Conservation (phyloP, 2,329 filamentous ascomycete species). For the Monilinia vaccinii-corymbosi region DNA sequence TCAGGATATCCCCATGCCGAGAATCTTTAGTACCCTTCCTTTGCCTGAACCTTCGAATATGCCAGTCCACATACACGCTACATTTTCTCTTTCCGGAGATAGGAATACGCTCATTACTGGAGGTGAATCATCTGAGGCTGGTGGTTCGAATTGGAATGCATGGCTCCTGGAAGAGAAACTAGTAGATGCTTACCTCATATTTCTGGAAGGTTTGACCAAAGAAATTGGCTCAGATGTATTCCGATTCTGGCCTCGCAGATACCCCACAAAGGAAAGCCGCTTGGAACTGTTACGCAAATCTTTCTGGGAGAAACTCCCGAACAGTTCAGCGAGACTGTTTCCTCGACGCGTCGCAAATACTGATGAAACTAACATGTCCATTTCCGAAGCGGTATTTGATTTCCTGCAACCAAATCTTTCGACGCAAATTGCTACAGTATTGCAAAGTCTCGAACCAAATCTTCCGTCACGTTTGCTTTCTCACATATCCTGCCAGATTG, state of each 20-base stretch:
- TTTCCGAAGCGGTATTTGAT: conserved; percentile 22
- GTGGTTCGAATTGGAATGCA: conserved; percentile 21
- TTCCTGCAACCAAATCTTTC: conserved; percentile 14
- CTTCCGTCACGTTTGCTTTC: conserved; percentile 16
- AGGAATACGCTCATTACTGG: conserved; percentile 21
- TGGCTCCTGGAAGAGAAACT: conserved; percentile 20
- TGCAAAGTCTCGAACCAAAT: conserved; percentile 14
- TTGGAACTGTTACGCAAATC: conserved; percentile 13
- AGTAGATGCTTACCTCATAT: conserved; percentile 22
- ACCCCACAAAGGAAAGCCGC: conserved; percentile 9
- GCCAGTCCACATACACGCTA: conserved; percentile 26
- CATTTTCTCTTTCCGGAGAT: conserved; percentile 28
- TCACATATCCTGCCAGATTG: conserved; percentile 5
- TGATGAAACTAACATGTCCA: conserved; percentile 8
- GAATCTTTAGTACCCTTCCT: conserved; percentile 20
- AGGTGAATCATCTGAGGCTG: conserved; percentile 12
- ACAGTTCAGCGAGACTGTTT: conserved; percentile 15
- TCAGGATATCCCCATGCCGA: conserved; percentile 2
- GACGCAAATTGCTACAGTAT: conserved; percentile 12
- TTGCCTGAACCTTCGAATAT: conserved; percentile 20
- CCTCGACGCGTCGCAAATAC: conserved; percentile 12
- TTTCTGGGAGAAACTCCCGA: conserved; percentile 20
- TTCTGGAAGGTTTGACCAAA: conserved; percentile 17
- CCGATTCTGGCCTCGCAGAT: conserved; percentile 20
- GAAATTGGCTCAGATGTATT: conserved; percentile 13